A percentile compares a stretch with the other conserved stretches of the same genome.
phyloP scores from a whole-genome alignment of 768 basidiomycete species.

The Rhodosporidiobolus odoratus region DNA sequence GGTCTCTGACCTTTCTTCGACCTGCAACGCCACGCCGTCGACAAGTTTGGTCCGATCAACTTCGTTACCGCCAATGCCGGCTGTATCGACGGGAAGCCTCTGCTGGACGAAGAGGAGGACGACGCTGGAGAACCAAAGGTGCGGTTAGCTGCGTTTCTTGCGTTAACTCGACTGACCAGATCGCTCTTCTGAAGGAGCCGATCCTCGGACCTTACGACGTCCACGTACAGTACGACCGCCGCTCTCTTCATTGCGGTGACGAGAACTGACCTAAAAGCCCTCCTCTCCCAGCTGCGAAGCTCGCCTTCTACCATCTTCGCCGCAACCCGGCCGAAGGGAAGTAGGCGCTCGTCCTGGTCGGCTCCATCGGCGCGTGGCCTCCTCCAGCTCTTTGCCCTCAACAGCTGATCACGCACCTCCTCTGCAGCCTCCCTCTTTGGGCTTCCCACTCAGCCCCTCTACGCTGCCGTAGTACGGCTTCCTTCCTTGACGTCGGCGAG shows the following conservation, averaged over 20 bases:
- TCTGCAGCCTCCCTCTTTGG: neutral
- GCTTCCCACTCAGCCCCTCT: neutral
- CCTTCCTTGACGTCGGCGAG: too few relatives aligned
- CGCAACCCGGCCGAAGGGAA: neutral
- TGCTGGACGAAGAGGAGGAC: neutral
- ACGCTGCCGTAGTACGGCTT: too few relatives aligned
- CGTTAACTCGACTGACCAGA: neutral
- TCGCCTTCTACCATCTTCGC: neutral
- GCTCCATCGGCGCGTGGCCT: neutral
- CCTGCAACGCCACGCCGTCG: neutral
- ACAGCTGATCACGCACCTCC: too few relatives aligned
- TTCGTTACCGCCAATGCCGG: neutral
- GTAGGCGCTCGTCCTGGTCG: conserved; percentile 1
- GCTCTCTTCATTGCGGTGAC: too few relatives aligned
- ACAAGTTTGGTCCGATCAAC: neutral
- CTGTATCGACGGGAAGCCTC: neutral
- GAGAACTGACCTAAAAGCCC: too few relatives aligned
- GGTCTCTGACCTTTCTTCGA: too few relatives aligned
- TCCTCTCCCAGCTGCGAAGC: neutral
- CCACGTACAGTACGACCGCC: neutral
- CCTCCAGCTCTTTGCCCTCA: too few relatives aligned
- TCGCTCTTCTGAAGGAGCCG: neutral
- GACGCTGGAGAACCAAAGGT: neutral
- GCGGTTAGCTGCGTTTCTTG: neutral
- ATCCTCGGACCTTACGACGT: neutral